A percentile compares a stretch with the other conserved stretches of the same genome.
Conservation (phyloP, 2,329 filamentous ascomycete genomes). For the Parastagonospora avenae region DNA sequence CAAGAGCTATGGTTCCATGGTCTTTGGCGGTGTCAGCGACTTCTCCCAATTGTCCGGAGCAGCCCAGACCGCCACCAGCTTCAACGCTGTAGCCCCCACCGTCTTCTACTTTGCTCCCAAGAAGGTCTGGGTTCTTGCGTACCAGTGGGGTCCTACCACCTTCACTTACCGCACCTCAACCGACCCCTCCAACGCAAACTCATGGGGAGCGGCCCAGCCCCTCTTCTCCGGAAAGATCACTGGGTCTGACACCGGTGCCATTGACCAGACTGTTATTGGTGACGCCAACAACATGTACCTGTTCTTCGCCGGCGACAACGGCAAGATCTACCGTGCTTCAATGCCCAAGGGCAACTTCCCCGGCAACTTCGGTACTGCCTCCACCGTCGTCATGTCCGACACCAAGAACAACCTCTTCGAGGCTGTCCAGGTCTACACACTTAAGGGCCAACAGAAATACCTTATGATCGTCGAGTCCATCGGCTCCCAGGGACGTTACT, state of each 20-base stretch:
- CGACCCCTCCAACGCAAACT: constrained; percentile 62
- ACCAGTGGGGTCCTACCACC: constrained; percentile 65
- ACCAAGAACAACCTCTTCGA: constrained; percentile 65
- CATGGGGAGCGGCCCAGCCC: constrained; percentile 60
- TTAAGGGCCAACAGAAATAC: constrained; percentile 62
- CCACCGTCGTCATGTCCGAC: constrained; percentile 59
- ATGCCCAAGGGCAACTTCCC: constrained; percentile 70
- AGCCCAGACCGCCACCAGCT: constrained; percentile 58
- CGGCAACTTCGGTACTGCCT: constrained; percentile 60
- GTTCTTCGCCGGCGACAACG: constrained; percentile 71
- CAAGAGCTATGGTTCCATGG: constrained; percentile 62
- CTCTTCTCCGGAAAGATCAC: constrained; percentile 63
- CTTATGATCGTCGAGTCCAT: constrained; percentile 72
- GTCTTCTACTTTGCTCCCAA: constrained; percentile 68
- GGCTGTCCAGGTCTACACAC: constrained; percentile 68
- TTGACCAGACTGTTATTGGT: constrained; percentile 69
- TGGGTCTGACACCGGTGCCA: constrained; percentile 58
- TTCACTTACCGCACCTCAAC: constrained; percentile 66
- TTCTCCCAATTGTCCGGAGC: constrained; percentile 59
- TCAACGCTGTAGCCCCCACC: constrained; percentile 61
- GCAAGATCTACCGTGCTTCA: constrained; percentile 66
- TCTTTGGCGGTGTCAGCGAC: constrained; percentile 60
- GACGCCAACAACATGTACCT: constrained; percentile 67
- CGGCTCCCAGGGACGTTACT: constrained; percentile 64
- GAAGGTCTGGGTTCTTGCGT: constrained; percentile 67